Evolutionary conservation across 768 basidiomycete genomes (phyloP), one percentile per base, ranked within the genome.

Genomic region (Zangia roseola): DNA sequence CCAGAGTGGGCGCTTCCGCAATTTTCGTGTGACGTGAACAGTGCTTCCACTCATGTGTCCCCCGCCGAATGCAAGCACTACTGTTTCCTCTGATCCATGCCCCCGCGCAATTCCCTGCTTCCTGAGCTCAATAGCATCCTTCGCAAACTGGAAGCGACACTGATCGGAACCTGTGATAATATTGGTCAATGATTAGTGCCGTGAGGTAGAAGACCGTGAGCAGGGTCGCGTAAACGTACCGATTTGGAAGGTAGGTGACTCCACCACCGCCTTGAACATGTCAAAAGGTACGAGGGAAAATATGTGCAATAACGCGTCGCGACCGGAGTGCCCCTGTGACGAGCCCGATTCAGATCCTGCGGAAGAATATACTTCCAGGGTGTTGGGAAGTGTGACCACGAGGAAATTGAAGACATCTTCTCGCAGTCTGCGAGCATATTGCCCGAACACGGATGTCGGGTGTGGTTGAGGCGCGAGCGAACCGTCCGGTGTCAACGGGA

Each of bases 141-240:
- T 94, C 4, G 91, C 91, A 70, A 94, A 94, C 61, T 86, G 87
- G 73, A 94, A 97, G 39, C 92, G 83, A 52, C 83, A 81, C 64
- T 94, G 91, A 70, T 90, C 88, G 49, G 87, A 81, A 19, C 85
- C 88, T 87, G 67, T 57, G 65, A 52, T 39, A 21, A 56, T 43
- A 61, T 47, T 45, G 44, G 51, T 48, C 53, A 61, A 47, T 24
- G 23, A 28, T 23, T 35, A 36, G 20, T 41, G 39, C 54, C 39
- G 43, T 24, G 25, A 5, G 13, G 30, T 39, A 10, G 23, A 48
- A n/a, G 28, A 38, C 48, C 49, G 40, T 47, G 45, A 50, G 42
- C 40, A 54, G 50, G 31, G 31, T 16, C 19, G 30, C 40, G 26
- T 50, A 52, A 51, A 64, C 75, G 49, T 53, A 89, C 90, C 90